Evolutionary conservation across 768 basidiomycete genomes (phyloP).

Genomic region (Krasilnikovozyma curviuscula): DNA sequence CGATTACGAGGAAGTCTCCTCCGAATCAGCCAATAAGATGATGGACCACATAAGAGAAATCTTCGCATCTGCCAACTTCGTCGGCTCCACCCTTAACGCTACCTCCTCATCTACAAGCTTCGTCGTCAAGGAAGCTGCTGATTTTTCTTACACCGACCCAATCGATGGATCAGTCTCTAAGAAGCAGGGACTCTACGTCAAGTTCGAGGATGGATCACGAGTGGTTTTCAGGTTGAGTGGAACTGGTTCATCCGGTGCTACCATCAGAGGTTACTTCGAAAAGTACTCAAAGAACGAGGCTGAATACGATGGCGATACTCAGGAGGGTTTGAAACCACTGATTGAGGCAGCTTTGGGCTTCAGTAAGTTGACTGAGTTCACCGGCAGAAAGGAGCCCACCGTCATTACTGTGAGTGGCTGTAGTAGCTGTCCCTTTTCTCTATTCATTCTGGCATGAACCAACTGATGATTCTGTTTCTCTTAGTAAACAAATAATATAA

Average conservation of each 20-base stretch:
- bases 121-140: slow-evolving; percentile 53
- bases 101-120: slow-evolving; percentile 44
- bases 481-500: too few species aligned
- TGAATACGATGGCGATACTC: slow-evolving; percentile 37
- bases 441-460: too few species aligned
- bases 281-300: slow-evolving; percentile 40
- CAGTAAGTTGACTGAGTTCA: slow-evolving; percentile 64
- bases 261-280: slow-evolving; percentile 89
- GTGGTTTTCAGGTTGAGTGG: slow-evolving; percentile 92
- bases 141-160: slow-evolving; percentile 97
- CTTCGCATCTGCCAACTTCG: slow-evolving; percentile 42
- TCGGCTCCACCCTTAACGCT: slow-evolving; percentile 47
- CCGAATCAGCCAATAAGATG: slow-evolving; percentile 69
- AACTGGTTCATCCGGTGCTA: slow-evolving; percentile 89
- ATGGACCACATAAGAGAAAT: slow-evolving; percentile 57
- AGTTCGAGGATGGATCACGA: slow-evolving; percentile 75
- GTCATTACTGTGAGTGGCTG: slow-evolving; percentile 61
- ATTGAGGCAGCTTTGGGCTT: slow-evolving; percentile 85
- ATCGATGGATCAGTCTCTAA: slow-evolving; percentile 81
- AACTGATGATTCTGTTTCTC: too few species aligned
- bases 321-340: slow-evolving; percentile 77
- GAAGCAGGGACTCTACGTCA: slow-evolving; percentile 89
- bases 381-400: slow-evolving; percentile 75
- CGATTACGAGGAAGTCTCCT: slow-evolving; percentile 94
- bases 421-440: not conserved